Conservation (phyloP, 208 protist species). For the Wallacemonas rigidus region DNA sequence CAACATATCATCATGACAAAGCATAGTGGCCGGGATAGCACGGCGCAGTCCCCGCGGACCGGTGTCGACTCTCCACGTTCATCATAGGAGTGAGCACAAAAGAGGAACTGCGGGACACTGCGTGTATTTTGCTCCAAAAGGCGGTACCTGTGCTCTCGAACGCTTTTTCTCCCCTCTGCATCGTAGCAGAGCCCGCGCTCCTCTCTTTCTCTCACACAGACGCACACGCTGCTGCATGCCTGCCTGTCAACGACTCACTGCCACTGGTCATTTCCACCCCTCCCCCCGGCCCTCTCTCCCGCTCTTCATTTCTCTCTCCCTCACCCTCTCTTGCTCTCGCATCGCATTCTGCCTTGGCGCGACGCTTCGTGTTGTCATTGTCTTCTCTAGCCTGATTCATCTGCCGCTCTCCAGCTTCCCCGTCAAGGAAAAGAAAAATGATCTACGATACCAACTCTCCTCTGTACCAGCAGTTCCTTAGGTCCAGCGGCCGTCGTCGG, state of each 20-base stretch:
- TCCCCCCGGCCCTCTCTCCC: not conserved
- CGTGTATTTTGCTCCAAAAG: not conserved
- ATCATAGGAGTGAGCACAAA: too few species aligned
- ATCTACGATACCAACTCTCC: slow-evolving; percentile 93
- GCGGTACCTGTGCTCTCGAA: too few species aligned
- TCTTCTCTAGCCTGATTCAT: not conserved
- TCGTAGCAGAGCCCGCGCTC: not conserved
- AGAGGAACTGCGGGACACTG: not conserved
- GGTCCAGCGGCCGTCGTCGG: slow-evolving; percentile 88
- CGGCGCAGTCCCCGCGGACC: too few species aligned
- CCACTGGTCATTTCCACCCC: not conserved
- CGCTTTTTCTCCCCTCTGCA: not conserved
- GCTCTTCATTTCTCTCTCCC: not conserved
- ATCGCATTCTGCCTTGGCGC: not conserved
- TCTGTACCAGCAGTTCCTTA: slow-evolving; percentile 94
- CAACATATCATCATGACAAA: too few species aligned
- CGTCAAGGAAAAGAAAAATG: slow-evolving; percentile 40
- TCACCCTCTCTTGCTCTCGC: not conserved
- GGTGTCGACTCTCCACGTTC: too few species aligned
- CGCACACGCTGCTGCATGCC: too few species aligned
- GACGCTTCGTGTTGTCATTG: not conserved
- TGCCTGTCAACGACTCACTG: not conserved
- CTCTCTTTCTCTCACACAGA: not conserved
- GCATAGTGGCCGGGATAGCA: too few species aligned
- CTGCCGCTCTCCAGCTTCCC: not conserved